Evolutionary conservation across 2,329 filamentous ascomycete genomes (phyloP).

Genomic region (Claviceps pazoutovae): DNA sequence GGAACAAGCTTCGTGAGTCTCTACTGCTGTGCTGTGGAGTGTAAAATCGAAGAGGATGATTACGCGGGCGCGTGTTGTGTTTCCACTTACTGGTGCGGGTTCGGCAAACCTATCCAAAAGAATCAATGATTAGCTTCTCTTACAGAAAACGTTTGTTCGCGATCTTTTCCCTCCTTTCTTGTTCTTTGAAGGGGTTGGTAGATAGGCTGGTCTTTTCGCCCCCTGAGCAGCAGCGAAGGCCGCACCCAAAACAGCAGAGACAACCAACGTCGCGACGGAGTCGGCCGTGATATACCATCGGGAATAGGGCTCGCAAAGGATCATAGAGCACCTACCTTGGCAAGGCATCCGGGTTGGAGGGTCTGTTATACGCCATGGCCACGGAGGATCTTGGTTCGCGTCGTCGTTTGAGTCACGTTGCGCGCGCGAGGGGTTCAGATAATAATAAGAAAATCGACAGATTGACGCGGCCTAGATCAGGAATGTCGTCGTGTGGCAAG

Average conservation of each 20-base stretch:
- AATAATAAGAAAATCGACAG: neutral
- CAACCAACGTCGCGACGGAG: neutral
- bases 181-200: neutral
- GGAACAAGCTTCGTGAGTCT: no score
- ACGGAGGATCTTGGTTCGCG: neutral
- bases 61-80: constrained; percentile 3
- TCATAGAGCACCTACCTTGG: constrained; percentile 53
- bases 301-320: neutral
- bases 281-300: neutral
- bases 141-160: neutral
- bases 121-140: neutral
- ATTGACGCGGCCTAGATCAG: neutral
- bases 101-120: constrained; percentile 48
- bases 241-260: neutral
- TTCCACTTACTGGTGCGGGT: constrained; percentile 47
- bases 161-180: neutral
- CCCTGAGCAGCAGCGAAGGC: neutral
- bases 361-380: constrained; percentile 83
- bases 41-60: neutral
- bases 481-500: neutral
- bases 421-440: neutral
- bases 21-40: neutral
- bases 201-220: neutral
- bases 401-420: neutral
- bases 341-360: constrained; percentile 87